Percentiles rank a stretch among this genome's conserved stretches.
These are phyloP conservation scores for Clausena lansium DNA, from an alignment of 345 rosid species.

Conservation along the genomic window DNA sequence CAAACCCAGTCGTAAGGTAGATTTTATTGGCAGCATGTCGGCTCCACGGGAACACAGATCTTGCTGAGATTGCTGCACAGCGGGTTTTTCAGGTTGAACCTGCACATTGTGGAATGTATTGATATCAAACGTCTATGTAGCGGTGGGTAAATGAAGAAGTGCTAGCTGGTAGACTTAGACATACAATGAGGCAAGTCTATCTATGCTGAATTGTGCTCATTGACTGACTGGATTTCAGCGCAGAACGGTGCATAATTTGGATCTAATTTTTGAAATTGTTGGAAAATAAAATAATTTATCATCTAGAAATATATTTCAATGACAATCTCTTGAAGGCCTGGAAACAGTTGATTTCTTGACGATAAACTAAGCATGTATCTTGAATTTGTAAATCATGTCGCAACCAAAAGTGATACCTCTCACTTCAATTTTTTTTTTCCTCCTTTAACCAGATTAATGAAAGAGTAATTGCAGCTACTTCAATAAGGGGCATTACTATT, in stretches of 20 bases:
- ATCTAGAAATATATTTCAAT: too few species aligned
- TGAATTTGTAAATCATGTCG: too few species aligned
- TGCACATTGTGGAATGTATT: conserved; percentile 43
- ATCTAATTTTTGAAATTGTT: too few species aligned
- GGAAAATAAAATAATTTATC: background rate
- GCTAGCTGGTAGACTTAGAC: conserved; percentile 40
- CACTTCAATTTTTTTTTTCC: too few species aligned
- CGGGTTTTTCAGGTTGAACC: conserved; percentile 38
- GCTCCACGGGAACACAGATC: conserved; percentile 38
- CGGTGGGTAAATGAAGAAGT: conserved; percentile 43
- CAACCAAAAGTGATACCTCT: too few species aligned
- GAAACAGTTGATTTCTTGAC: too few species aligned
- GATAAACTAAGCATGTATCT: too few species aligned
- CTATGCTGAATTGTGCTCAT: conserved; percentile 24
- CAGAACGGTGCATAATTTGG: background rate
- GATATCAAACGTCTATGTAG: conserved; percentile 44
- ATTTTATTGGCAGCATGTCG: conserved; percentile 51
- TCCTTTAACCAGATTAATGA: too few species aligned
- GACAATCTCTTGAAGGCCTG: too few species aligned
- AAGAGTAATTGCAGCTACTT: too few species aligned
- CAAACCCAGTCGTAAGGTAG: conserved; percentile 55
- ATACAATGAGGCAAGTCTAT: conserved; percentile 40
- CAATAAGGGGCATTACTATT: too few species aligned
- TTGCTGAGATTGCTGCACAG: conserved; percentile 36
- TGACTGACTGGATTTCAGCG: conserved; percentile 7